Percentiles rank a stretch among this genome's conserved stretches.
These are phyloP conservation scores for Cymbidium sinense DNA, from an alignment of 106 monocot species.

Conservation along the genomic window DNA sequence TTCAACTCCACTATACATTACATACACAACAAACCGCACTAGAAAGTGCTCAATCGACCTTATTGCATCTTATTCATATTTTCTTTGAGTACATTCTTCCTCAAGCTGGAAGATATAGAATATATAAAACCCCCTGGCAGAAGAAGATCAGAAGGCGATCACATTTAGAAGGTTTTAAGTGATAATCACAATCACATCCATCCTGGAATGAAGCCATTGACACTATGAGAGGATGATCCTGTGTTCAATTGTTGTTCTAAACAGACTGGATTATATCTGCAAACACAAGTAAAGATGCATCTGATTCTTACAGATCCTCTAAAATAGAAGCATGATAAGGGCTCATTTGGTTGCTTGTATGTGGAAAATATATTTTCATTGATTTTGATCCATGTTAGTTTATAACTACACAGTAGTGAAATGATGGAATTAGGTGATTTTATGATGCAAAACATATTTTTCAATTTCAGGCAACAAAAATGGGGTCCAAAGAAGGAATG, in stretches of 20 bases:
- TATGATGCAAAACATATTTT: too few relatives aligned
- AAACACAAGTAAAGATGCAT: neutral
- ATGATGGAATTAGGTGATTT: too few relatives aligned
- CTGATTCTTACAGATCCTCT: too few relatives aligned
- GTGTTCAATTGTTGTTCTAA: neutral
- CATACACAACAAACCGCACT: neutral
- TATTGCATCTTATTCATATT: neutral
- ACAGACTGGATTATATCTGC: constrained; percentile 1
- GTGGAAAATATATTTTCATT: too few relatives aligned
- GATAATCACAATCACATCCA: constrained; percentile 4
- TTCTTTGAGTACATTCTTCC: neutral
- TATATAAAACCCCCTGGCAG: neutral
- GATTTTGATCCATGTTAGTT: too few relatives aligned
- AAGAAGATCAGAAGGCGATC: neutral
- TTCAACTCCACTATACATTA: neutral
- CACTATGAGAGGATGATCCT: neutral
- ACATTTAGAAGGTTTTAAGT: neutral
- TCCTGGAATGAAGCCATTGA: constrained; percentile 6
- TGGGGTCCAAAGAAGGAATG: neutral
- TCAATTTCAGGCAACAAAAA: neutral
- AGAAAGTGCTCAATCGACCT: neutral
- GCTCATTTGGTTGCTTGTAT: too few relatives aligned
- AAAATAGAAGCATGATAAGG: too few relatives aligned
- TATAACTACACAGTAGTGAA: too few relatives aligned
- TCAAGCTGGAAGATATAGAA: neutral